Evolutionary conservation across 306 rosid species (phyloP).

Genomic region (Lupinus albus): DNA sequence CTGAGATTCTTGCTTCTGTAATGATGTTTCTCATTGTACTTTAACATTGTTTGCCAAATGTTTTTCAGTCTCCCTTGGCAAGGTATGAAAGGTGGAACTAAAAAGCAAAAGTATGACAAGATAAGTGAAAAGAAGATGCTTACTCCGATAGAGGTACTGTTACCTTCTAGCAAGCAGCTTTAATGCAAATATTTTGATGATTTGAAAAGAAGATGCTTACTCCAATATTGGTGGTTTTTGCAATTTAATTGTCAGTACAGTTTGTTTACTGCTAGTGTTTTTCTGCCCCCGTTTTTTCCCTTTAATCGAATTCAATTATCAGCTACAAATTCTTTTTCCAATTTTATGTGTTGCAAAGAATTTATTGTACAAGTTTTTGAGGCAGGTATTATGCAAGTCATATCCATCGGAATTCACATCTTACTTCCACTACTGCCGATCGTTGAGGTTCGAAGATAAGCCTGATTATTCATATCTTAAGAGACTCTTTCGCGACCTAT

Average conservation of each 20-base stretch:
- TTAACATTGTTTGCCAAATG: constrained; percentile 31
- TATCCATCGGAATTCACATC: constrained; percentile 87
- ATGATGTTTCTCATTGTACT: constrained; percentile 28
- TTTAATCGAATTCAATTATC: constrained; percentile 1
- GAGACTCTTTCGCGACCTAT: constrained; percentile 92
- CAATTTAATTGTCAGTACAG: constrained; percentile 1
- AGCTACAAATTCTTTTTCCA: constrained; percentile 7
- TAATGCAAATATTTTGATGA: constrained; percentile 21
- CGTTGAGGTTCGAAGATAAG: constrained; percentile 93
- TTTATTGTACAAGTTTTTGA: constrained; percentile 33
- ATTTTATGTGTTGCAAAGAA: constrained; percentile 30
- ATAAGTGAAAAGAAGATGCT: constrained; percentile 98
- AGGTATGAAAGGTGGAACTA: constrained; percentile 92
- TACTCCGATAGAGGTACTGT: constrained; percentile 86
- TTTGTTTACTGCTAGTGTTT: constrained; percentile 6
- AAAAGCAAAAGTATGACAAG: constrained; percentile 95
- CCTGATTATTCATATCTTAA: constrained; percentile 95
- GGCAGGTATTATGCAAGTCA: constrained; percentile 83
- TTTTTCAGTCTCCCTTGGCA: constrained; percentile 98
- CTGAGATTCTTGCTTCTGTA: constrained; percentile 16
- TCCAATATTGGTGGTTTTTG: background rate
- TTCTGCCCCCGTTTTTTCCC: background rate
- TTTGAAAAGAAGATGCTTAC: too few relatives aligned
- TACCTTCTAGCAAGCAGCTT: constrained; percentile 34
- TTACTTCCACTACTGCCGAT: constrained; percentile 88